These are phyloP conservation scores for Pseudopyricularia javanii DNA, from an alignment of 2,329 filamentous ascomycete species.

Conservation along the genomic window DNA sequence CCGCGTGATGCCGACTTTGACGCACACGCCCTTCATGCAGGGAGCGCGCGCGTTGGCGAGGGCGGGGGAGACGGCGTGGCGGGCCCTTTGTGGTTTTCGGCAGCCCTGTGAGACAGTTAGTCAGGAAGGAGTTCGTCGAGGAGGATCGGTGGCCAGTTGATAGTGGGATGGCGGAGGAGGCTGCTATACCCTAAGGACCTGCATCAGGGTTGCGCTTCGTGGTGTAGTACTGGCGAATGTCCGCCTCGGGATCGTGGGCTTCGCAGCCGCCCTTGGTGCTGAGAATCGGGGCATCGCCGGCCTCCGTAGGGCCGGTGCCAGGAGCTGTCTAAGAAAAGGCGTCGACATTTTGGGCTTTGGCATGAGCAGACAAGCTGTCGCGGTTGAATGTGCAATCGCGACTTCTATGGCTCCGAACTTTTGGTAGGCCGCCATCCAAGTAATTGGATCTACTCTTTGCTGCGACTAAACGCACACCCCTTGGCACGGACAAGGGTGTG, in stretches of 20 bases:
- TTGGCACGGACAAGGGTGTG: background rate
- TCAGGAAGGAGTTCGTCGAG: background rate
- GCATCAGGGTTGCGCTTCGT: conserved; percentile 55
- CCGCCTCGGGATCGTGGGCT: conserved; percentile 18
- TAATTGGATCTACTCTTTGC: background rate
- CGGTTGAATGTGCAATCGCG: background rate
- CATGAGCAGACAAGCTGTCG: background rate
- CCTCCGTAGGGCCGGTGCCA: conserved; percentile 8
- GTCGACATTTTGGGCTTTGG: conserved; percentile 15
- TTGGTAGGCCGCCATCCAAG: no score
- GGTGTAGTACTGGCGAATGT: conserved; percentile 29
- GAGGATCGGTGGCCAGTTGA: background rate
- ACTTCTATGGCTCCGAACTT: background rate
- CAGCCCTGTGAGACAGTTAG: conserved; percentile 43
- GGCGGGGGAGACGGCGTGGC: conserved; percentile 80
- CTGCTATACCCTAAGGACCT: conserved; percentile 47
- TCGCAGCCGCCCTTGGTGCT: conserved; percentile 12
- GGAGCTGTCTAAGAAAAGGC: conserved; percentile 20
- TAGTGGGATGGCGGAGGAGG: background rate
- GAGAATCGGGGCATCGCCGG: background rate
- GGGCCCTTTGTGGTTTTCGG: conserved; percentile 65
- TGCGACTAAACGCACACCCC: background rate
- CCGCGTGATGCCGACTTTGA: conserved; percentile 85
- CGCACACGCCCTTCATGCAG: conserved; percentile 86
- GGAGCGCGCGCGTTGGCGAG: conserved; percentile 58